A percentile compares a stretch with the other conserved stretches of the same genome.
Evolutionary conservation across 2,329 filamentous ascomycete genomes (phyloP).

Genomic region (Dactylellina drechsleri): DNA sequence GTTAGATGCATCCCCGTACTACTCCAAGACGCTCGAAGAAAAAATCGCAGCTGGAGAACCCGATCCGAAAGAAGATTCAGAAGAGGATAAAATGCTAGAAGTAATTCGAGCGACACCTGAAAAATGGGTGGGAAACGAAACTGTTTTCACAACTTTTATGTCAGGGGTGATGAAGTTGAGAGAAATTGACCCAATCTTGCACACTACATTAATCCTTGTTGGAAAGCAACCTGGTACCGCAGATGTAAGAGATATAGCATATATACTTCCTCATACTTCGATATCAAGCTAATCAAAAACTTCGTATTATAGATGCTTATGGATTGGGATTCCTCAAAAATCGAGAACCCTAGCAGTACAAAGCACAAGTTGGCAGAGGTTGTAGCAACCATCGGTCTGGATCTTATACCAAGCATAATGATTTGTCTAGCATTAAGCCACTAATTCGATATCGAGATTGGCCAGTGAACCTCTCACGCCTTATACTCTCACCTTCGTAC

Average conservation of each 20-base stretch:
- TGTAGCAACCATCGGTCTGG: constrained; percentile 25
- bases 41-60: constrained; percentile 60
- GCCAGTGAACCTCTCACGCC: background rate
- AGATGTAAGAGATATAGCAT: constrained; percentile 58
- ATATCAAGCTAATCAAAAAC: background rate
- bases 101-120: constrained; percentile 11
- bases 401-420: constrained; percentile 22
- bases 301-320: constrained; percentile 65
- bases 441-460: background rate
- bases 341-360: constrained; percentile 66
- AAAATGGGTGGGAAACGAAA: constrained; percentile 6
- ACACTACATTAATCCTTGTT: constrained; percentile 19
- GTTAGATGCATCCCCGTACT: constrained; percentile 69
- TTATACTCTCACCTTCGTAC: background rate
- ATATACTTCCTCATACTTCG: background rate
- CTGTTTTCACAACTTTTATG: constrained; percentile 43
- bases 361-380: constrained; percentile 73
- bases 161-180: constrained; percentile 27
- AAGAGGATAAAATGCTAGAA: constrained; percentile 57
- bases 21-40: constrained; percentile 59
- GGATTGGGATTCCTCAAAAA: constrained; percentile 69
- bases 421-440: constrained; percentile 31
- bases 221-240: constrained; percentile 57
- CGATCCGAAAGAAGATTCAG: constrained; percentile 56
- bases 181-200: constrained; percentile 21